Evolutionary conservation across 2,329 filamentous ascomycete genomes (phyloP), one percentile per base, ranked within the genome.

Genomic region (Pseudopithomyces chartarum): DNA sequence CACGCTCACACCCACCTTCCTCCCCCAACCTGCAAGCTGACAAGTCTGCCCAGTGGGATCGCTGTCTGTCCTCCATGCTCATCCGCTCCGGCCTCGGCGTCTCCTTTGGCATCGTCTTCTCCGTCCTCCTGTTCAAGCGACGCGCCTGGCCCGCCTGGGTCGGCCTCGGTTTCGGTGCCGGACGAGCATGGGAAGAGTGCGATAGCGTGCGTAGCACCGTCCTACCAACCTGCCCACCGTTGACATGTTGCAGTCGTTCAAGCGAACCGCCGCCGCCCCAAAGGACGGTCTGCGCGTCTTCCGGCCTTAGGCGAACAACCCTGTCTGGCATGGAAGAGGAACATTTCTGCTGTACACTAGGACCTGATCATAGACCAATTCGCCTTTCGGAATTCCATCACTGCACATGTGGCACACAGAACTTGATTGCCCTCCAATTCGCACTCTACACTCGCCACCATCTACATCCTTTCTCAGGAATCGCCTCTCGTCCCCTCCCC

Each of bases 61-160:
- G 91, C 82, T 97, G 95, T 81, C 88, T 99, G 69, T 98, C 95
- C 69, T 97, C 96, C 75, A 87, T 97, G 79, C 87, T 99, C 76
- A 96, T 99, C 84, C 93, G 96, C 80, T 98, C 94, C 65, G 89
- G 91, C 55, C 90, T 99, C 78, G 95, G 95, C 73, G 90, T 98
- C 76, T 92, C 90, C 68, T 99, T 99, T 81, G 95, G 95, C 76
- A 90, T 99, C 78, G 91, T 99, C 80, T 98, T 99, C 84, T 98
- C 95, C 60, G 93, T 99, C 60, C 90, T 99, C 57, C 82, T 99
- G 54, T 99, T 99, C 87, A 97, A 96, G 86, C 90, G 96, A 79
- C 89, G 95, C 82, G 91, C 95, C 65, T 99, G 94, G 92, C 95
- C 95, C 56, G 95, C 93, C n/a, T 95, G 92, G 76, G 86, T 97